These are phyloP conservation scores for Fusarium denticulatum DNA, from an alignment of 2,329 filamentous ascomycete genomes.

Conservation along the genomic window DNA sequence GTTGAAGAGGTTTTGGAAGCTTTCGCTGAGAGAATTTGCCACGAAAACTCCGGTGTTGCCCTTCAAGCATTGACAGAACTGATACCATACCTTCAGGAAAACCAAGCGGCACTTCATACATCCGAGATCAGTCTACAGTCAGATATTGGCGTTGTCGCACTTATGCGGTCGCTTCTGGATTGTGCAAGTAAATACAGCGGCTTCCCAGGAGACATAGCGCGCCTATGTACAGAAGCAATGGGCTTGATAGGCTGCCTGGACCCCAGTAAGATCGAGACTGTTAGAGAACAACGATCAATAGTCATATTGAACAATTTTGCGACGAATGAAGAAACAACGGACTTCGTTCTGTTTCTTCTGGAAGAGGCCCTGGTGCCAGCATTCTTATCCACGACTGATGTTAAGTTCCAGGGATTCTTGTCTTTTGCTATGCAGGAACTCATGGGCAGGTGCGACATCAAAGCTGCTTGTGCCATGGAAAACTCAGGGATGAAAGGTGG, in stretches of 20 bases:
- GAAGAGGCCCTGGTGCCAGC: slow-evolving; percentile 90
- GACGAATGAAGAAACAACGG: slow-evolving; percentile 77
- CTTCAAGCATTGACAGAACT: slow-evolving; percentile 84
- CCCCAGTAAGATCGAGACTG: slow-evolving; percentile 85
- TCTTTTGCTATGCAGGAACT: slow-evolving; percentile 96
- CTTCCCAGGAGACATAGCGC: slow-evolving; percentile 71
- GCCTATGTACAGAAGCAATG: slow-evolving; percentile 81
- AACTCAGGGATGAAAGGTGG: slow-evolving; percentile 56
- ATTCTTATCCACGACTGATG: slow-evolving; percentile 90
- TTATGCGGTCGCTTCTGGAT: slow-evolving; percentile 84
- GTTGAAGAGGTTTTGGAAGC: slow-evolving; percentile 71
- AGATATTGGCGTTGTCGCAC: slow-evolving; percentile 73
- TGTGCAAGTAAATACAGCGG: slow-evolving; percentile 83
- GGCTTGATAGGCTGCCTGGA: slow-evolving; percentile 93
- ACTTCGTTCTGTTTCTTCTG: slow-evolving; percentile 87
- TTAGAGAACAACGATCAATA: slow-evolving; percentile 82
- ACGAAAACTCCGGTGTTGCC: slow-evolving; percentile 89
- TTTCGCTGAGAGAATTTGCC: slow-evolving; percentile 77
- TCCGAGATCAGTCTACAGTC: slow-evolving; percentile 86
- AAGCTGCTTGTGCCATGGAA: slow-evolving; percentile 59
- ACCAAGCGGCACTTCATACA: slow-evolving; percentile 83
- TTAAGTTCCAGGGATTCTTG: slow-evolving; percentile 87
- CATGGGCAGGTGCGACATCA: slow-evolving; percentile 80
- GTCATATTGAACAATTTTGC: slow-evolving; percentile 90
- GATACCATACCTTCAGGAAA: slow-evolving; percentile 72